Percentiles rank a stretch among this genome's conserved stretches.
Evolutionary conservation across 805 yeast genomes (phyloP).

Genomic region (Kregervanrija delftensis): DNA sequence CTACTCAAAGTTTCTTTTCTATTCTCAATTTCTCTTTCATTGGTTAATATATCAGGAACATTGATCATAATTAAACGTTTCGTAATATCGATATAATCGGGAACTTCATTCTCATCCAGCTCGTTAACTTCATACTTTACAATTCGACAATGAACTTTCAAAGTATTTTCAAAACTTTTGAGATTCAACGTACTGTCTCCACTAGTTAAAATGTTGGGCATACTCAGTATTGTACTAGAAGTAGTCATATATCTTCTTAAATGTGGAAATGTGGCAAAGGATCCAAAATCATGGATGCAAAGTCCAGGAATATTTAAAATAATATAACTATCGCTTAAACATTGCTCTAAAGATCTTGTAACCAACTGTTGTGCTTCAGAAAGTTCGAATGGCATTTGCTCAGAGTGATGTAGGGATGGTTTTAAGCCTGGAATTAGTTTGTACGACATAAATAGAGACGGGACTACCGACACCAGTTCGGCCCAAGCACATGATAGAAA

Average conservation of each 20-base stretch:
- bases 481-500: no score
- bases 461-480: slow-evolving; percentile 6
- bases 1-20: slow-evolving; percentile 13
- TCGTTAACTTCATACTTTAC: slow-evolving; percentile 32
- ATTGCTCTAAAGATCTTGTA: slow-evolving; percentile 25
- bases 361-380: slow-evolving; percentile 18
- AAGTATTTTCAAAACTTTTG: slow-evolving; percentile 33
- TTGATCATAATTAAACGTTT: slow-evolving; percentile 57
- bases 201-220: slow-evolving; percentile 39
- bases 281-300: slow-evolving; percentile 36
- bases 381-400: slow-evolving; percentile 24
- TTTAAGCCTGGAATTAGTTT: slow-evolving; percentile 24
- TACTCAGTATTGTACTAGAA: slow-evolving; percentile 55
- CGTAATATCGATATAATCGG: slow-evolving; percentile 53
- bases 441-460: slow-evolving; percentile 23
- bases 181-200: slow-evolving; percentile 32
- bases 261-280: slow-evolving; percentile 37
- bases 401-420: slow-evolving; percentile 22
- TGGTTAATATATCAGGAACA: slow-evolving; percentile 41
- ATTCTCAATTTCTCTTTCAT: slow-evolving; percentile 35
- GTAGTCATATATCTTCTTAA: slow-evolving; percentile 43
- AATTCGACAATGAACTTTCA: slow-evolving; percentile 48
- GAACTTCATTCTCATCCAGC: slow-evolving; percentile 37
- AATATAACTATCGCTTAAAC: slow-evolving; percentile 52
- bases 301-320: slow-evolving; percentile 51